Conservation (phyloP, 768 basidiomycete species). For the Tubosaeta sp. region DNA sequence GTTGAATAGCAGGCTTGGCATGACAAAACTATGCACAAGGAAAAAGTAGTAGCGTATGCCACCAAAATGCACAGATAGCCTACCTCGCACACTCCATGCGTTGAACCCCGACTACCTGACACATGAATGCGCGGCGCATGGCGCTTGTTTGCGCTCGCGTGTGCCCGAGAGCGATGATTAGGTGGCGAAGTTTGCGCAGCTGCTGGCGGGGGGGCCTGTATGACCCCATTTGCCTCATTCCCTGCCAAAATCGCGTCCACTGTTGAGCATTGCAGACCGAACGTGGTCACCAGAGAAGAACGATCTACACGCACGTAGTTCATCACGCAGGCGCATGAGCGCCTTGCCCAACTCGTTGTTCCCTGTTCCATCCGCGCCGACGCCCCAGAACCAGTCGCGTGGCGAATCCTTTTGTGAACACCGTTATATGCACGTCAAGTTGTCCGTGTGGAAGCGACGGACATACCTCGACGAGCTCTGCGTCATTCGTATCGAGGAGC, state of each 20-base stretch:
- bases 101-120: slow-evolving; percentile 3
- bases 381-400: slow-evolving; percentile 74
- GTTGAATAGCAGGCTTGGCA: slow-evolving; percentile 51
- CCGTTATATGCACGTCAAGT: not conserved
- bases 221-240: slow-evolving; percentile 3
- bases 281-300: not conserved
- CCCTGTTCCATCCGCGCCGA: slow-evolving; percentile 61
- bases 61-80: not conserved
- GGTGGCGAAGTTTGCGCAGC: not conserved
- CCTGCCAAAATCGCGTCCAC: slow-evolving; percentile 1
- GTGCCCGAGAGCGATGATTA: slow-evolving; percentile 3
- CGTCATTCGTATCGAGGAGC: slow-evolving; percentile 61
- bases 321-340: slow-evolving; percentile 56
- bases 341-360: slow-evolving; percentile 72
- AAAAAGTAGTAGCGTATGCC: not conserved
- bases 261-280: slow-evolving; percentile 3
- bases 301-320: slow-evolving; percentile 37
- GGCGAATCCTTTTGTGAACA: slow-evolving; percentile 53
- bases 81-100: slow-evolving; percentile 22
- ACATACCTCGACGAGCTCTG: slow-evolving; percentile 63
- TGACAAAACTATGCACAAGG: slow-evolving; percentile 43
- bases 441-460: not conserved
- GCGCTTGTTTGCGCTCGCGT: not conserved
- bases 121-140: slow-evolving; percentile 9
- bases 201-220: not conserved